Evolutionary conservation across 768 basidiomycete genomes (phyloP).

Genomic region (Saitozyma sp.): DNA sequence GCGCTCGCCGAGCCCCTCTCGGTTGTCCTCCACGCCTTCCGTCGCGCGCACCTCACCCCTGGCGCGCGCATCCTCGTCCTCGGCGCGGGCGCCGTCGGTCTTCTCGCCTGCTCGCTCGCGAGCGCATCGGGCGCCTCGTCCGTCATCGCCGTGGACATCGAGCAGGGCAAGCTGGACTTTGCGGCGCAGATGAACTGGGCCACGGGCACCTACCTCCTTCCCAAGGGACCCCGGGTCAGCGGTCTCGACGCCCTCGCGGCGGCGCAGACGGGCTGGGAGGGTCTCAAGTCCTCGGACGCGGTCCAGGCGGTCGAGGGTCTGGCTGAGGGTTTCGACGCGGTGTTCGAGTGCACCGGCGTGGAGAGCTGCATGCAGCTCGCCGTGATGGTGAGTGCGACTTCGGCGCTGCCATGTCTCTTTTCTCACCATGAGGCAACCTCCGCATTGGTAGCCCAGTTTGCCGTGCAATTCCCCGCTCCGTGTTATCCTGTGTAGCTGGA

Average conservation of each 20-base stretch:
- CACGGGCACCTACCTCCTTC: conserved; percentile 67
- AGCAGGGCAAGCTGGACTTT: conserved; percentile 74
- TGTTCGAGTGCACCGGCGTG: conserved; percentile 94
- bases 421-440: not conserved
- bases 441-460: not conserved
- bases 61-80: conserved; percentile 80
- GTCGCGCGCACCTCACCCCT: conserved; percentile 54
- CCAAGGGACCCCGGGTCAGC: conserved; percentile 53
- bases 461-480: no score
- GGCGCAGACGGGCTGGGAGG: conserved; percentile 47
- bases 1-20: conserved; percentile 92
- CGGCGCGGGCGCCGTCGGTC: conserved; percentile 90
- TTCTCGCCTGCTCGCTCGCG: conserved; percentile 81
- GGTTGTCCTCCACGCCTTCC: conserved; percentile 70
- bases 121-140: conserved; percentile 65
- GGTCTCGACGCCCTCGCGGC: conserved; percentile 42
- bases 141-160: conserved; percentile 82
- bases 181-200: conserved; percentile 75
- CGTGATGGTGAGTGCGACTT: conserved; percentile 67
- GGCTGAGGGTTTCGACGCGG: conserved; percentile 79
- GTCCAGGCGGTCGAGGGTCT: conserved; percentile 58
- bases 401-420: no score
- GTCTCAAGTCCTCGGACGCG: conserved; percentile 58
- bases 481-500: no score
- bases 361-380: conserved; percentile 89